Evolutionary conservation across 2,329 filamentous ascomycete species (phyloP), one percentile per base, ranked within the genome.

Genomic region (Chaetomium sp.): DNA sequence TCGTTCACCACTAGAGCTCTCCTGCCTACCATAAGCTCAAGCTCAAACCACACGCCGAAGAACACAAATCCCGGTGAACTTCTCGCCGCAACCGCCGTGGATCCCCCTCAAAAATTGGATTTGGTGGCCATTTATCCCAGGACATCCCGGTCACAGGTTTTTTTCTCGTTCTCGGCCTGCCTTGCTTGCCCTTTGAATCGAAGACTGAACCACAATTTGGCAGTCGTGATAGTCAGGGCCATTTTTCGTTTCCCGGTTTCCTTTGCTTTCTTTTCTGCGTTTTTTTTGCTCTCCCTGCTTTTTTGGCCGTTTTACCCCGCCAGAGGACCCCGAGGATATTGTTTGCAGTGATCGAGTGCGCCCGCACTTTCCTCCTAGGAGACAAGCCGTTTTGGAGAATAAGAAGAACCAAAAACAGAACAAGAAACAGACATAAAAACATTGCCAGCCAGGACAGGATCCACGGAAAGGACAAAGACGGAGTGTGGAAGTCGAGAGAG

Each of bases 81-180:
- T 56, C 60, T 61, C 59, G 52, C 57, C 61, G 57, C 54, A 27
- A 27, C 19, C 19, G 42, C 59, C 63, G 63, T 64, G 63, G 63
- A 63, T 58, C 61, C 61, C 58, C 45, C 19, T 27, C 19, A 41
- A n/a, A 56, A 55, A 59, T 56, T 56, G 45, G 55, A 54, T 61
- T 63, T 63, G 59, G 59, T 58, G 53, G 56, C 57, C 63, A 37
- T 49, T 49, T 51, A 60, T 62, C 57, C 63, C 56, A 59, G 59
- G 62, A 60, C 54, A 61, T 61, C 63, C 63, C 60, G 60, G 62
- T 62, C 60, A 46, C 61, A 62, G 53, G 56, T 54, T 62, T 62
- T 63, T 62, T 59, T 42, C 14, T 42, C 14, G 6, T 12, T 42
- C 5, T 42, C 14, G 12, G 8, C 37, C 12, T 62, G 36, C n/a